Evolutionary conservation across 75 land plant species (phyloP).

Genomic region (Pseudotsuga menziesii): DNA sequence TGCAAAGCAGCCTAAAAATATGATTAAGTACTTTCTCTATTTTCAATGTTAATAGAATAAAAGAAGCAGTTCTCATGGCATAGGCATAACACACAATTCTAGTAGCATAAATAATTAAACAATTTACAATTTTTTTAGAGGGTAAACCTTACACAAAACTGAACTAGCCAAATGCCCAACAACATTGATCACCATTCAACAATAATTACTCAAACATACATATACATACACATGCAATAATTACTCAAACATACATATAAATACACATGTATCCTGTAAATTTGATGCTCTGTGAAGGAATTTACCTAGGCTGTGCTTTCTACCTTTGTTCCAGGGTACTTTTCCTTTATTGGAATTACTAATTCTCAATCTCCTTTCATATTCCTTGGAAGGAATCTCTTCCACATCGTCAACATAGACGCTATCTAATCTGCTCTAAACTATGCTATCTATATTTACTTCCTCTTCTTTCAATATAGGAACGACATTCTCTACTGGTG

Average conservation of each 20-base stretch:
- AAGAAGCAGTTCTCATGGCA: neutral
- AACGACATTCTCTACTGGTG: slow-evolving; percentile 2
- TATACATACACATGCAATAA: too few relatives aligned
- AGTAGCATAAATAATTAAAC: neutral
- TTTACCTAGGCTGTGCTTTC: slow-evolving; percentile 69
- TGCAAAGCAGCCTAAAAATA: too few relatives aligned
- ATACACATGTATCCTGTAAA: too few relatives aligned
- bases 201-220: too few relatives aligned
- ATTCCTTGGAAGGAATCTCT: slow-evolving; percentile 39
- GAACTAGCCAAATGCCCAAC: too few relatives aligned
- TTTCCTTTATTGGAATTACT: slow-evolving; percentile 7
- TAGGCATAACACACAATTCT: neutral
- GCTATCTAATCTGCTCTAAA: neutral
- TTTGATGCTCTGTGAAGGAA: too few relatives aligned
- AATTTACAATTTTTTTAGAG: too few relatives aligned
- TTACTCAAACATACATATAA: too few relatives aligned
- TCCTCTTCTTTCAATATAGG: neutral
- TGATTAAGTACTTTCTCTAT: too few relatives aligned
- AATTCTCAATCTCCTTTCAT: slow-evolving; percentile 56
- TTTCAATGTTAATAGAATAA: too few relatives aligned
- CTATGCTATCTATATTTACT: slow-evolving; percentile 3
- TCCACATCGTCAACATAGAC: slow-evolving; percentile 18
- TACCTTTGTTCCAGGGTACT: slow-evolving; percentile 95
- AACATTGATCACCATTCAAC: too few relatives aligned
- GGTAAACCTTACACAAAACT: too few relatives aligned